Evolutionary conservation across 1,284 basidiomycete genomes (phyloP).

Genomic region (Sporisorium reilianum): DNA sequence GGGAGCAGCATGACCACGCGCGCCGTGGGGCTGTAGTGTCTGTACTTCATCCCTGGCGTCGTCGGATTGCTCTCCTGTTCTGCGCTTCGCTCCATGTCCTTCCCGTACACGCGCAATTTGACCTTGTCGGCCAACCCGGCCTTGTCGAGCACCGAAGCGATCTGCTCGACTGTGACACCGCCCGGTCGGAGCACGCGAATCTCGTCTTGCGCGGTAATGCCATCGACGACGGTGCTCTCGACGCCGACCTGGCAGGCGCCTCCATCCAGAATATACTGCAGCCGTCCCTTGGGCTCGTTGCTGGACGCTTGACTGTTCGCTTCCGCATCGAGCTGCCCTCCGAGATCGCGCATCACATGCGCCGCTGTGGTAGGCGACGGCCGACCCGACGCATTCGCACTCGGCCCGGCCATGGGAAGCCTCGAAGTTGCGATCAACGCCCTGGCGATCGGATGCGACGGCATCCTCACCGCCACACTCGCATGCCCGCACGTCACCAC

Average conservation of each 20-base stretch:
- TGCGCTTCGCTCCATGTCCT: constrained; percentile 57
- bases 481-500: constrained; percentile 78
- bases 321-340: constrained; percentile 73
- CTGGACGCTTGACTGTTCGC: constrained; percentile 14
- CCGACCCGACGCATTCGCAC: constrained; percentile 92
- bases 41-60: constrained; percentile 99
- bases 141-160: constrained; percentile 38
- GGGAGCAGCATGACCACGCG: constrained; percentile 55
- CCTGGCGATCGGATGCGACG: constrained; percentile 89
- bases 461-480: constrained; percentile 93
- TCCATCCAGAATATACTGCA: constrained; percentile 89
- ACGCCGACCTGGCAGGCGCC: constrained; percentile 89
- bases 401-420: constrained; percentile 90
- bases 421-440: constrained; percentile 84
- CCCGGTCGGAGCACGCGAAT: constrained; percentile 90
- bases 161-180: constrained; percentile 88
- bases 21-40: constrained; percentile 87
- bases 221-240: constrained; percentile 96
- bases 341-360: constrained; percentile 85
- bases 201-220: constrained; percentile 73
- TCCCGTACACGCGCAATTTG: constrained; percentile 62
- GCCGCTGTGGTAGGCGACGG: constrained; percentile 92
- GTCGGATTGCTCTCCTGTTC: constrained; percentile 75
- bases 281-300: constrained; percentile 44
- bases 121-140: constrained; percentile 22